Evolutionary conservation across 2,329 filamentous ascomycete genomes (phyloP), one percentile per base, ranked within the genome.

Genomic region (Sporothrix inflata): DNA sequence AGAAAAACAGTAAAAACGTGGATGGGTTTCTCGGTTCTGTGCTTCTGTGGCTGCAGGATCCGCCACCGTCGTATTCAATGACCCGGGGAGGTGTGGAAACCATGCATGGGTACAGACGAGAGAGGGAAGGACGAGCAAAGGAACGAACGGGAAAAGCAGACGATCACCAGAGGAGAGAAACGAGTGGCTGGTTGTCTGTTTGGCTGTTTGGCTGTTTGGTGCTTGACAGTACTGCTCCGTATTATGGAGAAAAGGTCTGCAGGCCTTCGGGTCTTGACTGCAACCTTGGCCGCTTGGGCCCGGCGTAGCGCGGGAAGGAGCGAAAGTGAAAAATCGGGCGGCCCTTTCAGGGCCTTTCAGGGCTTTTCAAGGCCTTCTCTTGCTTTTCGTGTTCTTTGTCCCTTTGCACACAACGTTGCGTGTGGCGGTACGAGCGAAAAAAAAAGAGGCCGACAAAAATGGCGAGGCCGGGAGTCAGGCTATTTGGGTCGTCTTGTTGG

Each of bases 371-470:
- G 24, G 1, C 14, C 27, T 16, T 61, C 2, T n/a, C n/a, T n/a
- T n/a, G n/a, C 38, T 45, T 21, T n/a, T 12, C n/a, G 0, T 19
- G 11, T 19, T 19, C 47, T 68, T 53, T 53, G 27, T 68, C 45
- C n/a, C 47, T 53, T 40, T 42, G 63, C 45, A 49, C 51, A 69
- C 67, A 69, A 69, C 67, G 67, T 69, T 69, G 67, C 67, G 38
- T 27, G 51, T 69, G 67, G 67, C 67, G 67, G 67, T 57, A 69
- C 49, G 65, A 40, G 27, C 19, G 40, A 47, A 47, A 34, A 30
- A 60, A 30, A 30, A 19, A 4, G 4, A 14, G n/a, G n/a, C n/a
- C n/a, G n/a, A 30, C 1, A 5, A 21, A 53, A 53, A 53, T 24
- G 49, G 55, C 34, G 16, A 34, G n/a, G n/a, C 60, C 60, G n/a